Conservation (phyloP, 768 basidiomycete genomes). For the Chiua virens region DNA sequence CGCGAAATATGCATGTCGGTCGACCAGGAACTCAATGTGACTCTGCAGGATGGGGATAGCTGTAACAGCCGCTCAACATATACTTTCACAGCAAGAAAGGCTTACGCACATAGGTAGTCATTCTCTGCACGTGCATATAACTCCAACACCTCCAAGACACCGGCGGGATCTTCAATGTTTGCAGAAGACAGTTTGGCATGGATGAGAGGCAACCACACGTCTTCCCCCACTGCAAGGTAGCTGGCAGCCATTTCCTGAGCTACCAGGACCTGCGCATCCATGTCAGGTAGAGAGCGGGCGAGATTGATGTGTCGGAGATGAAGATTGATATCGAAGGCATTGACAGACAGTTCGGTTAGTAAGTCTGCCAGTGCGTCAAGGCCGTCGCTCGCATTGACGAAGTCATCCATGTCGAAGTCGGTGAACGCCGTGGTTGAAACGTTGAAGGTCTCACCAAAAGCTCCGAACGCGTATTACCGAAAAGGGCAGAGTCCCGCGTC, state of each 20-base stretch:
- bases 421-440: background rate
- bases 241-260: slow-evolving; percentile 69
- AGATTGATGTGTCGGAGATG: slow-evolving; percentile 70
- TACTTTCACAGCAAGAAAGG: slow-evolving; percentile 3
- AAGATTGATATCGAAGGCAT: slow-evolving; percentile 59
- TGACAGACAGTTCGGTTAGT: slow-evolving; percentile 56
- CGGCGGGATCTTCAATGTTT: slow-evolving; percentile 52
- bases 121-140: slow-evolving; percentile 65
- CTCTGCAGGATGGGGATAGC: slow-evolving; percentile 73
- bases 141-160: slow-evolving; percentile 54
- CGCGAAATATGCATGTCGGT: slow-evolving; percentile 37
- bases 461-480: slow-evolving; percentile 1
- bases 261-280: slow-evolving; percentile 56
- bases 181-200: slow-evolving; percentile 49
- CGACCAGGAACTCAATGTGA: slow-evolving; percentile 61
- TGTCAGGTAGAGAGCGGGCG: slow-evolving; percentile 48
- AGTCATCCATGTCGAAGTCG: slow-evolving; percentile 48
- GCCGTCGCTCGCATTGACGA: slow-evolving; percentile 34
- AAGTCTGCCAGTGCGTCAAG: slow-evolving; percentile 64
- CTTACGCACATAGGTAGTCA: slow-evolving; percentile 76
- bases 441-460: background rate
- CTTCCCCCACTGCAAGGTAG: slow-evolving; percentile 62
- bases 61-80: slow-evolving; percentile 34
- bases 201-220: slow-evolving; percentile 75
- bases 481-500: slow-evolving; percentile 1